Conservation (phyloP, 495 filamentous ascomycete species). For the Aspergillus kassunensis region DNA sequence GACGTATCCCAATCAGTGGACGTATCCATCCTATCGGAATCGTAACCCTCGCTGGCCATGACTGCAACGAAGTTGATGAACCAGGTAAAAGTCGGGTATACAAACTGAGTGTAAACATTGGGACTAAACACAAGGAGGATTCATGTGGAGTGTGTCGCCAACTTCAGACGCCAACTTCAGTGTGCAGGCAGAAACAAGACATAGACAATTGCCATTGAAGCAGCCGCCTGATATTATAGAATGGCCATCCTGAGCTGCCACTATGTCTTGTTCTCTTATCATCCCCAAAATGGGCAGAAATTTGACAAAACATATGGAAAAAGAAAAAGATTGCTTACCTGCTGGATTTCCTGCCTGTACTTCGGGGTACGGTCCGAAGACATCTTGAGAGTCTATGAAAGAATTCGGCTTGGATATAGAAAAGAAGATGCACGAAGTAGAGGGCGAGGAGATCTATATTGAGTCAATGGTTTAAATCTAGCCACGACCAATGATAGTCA, state of each 20-base stretch:
- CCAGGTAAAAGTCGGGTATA: background rate
- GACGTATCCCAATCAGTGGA: background rate
- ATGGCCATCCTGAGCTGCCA: too few relatives aligned
- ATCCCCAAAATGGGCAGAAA: too few relatives aligned
- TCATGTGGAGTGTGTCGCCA: background rate
- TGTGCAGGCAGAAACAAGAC: background rate
- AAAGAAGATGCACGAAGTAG: background rate
- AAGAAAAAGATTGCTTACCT: constrained; percentile 51
- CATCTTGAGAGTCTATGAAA: constrained; percentile 43
- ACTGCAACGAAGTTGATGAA: background rate
- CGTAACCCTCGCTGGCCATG: background rate
- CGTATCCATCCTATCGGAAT: background rate
- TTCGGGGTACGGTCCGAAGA: constrained; percentile 66
- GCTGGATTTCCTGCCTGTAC: constrained; percentile 93
- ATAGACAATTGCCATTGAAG: too few relatives aligned
- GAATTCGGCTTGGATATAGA: background rate
- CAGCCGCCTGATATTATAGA: too few relatives aligned
- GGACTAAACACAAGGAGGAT: background rate
- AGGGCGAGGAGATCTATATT: background rate
- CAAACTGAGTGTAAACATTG: background rate
- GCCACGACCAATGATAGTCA: background rate
- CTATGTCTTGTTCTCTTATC: too few relatives aligned
- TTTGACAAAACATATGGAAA: background rate
- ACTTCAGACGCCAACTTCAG: background rate
- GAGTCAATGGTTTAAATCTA: background rate